Percentiles rank a stretch among this genome's conserved stretches.
Evolutionary conservation across 805 yeast genomes (phyloP).

Genomic region (Ogataea naganishii): DNA sequence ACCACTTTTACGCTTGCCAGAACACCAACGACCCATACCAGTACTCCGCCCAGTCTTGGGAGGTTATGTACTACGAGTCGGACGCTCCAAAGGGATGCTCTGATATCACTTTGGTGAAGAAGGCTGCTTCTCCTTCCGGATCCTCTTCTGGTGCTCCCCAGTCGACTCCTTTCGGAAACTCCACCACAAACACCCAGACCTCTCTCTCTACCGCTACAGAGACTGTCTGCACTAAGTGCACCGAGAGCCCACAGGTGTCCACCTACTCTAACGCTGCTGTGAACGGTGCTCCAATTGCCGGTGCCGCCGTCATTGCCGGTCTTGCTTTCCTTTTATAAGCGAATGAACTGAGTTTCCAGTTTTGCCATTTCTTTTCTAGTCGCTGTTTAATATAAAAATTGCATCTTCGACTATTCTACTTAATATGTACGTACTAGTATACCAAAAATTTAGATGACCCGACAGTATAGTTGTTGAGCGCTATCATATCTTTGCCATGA

Average conservation of each 20-base stretch:
- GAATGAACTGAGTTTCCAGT: neutral
- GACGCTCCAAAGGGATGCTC: conserved; percentile 11
- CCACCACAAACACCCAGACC: no score
- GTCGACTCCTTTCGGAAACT: conserved; percentile 3
- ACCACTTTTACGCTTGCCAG: conserved; percentile 32
- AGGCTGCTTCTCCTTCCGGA: conserved; percentile 4
- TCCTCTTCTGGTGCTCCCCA: conserved; percentile 4
- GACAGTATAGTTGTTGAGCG: no score
- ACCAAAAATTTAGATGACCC: no score
- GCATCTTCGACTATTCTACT: neutral
- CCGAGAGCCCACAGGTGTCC: no score
- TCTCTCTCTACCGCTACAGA: conserved; percentile 1
- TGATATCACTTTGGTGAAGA: conserved; percentile 4
- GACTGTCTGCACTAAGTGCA: no score
- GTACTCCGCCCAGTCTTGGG: conserved; percentile 22
- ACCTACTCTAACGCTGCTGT: conserved; percentile 1
- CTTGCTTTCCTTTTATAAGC: conserved; percentile 2
- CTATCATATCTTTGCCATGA: no score
- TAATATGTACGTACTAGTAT: neutral
- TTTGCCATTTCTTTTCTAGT: neutral
- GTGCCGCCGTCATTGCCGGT: conserved; percentile 3
- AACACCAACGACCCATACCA: conserved; percentile 35
- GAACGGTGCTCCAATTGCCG: conserved; percentile 1
- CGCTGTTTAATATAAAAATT: neutral
- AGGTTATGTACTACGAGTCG: conserved; percentile 17